Evolutionary conservation across 768 basidiomycete genomes (phyloP).

Genomic region (Hygrophoropsis aurantiaca): DNA sequence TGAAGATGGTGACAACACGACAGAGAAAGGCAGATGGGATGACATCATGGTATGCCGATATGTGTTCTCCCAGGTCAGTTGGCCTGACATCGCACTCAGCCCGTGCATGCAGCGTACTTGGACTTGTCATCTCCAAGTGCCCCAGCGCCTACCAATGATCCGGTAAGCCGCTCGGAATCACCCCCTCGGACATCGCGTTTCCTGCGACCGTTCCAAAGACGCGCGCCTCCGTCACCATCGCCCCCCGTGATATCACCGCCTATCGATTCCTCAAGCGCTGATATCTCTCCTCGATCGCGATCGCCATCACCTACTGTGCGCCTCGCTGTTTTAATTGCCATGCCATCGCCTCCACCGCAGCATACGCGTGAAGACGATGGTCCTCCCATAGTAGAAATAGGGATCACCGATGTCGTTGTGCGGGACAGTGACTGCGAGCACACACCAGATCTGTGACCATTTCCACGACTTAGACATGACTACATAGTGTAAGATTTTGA

Average conservation of each 20-base stretch:
- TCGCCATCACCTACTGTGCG: constrained; percentile 24
- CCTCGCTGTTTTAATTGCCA: constrained; percentile 45
- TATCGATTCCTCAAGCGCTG: constrained; percentile 5
- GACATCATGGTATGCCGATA: constrained; percentile 23
- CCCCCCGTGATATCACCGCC: constrained; percentile 7
- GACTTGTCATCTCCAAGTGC: constrained; percentile 12
- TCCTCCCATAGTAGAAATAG: constrained; percentile 35
- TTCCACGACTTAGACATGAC: too few species aligned
- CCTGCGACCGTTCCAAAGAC: constrained; percentile 14
- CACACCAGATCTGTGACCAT: too few species aligned
- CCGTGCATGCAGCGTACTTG: constrained; percentile 20
- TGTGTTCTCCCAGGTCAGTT: background rate
- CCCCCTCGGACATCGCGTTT: constrained; percentile 13
- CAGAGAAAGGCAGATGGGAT: constrained; percentile 25
- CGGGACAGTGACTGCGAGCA: background rate
- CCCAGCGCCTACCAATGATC: constrained; percentile 1
- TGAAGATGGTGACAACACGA: constrained; percentile 8
- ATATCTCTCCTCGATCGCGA: constrained; percentile 7
- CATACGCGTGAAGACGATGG: constrained; percentile 17
- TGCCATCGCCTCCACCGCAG: constrained; percentile 29
- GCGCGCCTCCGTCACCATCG: constrained; percentile 13
- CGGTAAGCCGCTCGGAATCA: constrained; percentile 4
- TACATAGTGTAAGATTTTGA: too few species aligned
- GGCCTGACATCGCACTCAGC: constrained; percentile 13
- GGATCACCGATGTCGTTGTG: constrained; percentile 21